These are phyloP conservation scores for Nakaseomyces uthaithaninus DNA, from an alignment of 1,139 yeast genomes.

Conservation along the genomic window DNA sequence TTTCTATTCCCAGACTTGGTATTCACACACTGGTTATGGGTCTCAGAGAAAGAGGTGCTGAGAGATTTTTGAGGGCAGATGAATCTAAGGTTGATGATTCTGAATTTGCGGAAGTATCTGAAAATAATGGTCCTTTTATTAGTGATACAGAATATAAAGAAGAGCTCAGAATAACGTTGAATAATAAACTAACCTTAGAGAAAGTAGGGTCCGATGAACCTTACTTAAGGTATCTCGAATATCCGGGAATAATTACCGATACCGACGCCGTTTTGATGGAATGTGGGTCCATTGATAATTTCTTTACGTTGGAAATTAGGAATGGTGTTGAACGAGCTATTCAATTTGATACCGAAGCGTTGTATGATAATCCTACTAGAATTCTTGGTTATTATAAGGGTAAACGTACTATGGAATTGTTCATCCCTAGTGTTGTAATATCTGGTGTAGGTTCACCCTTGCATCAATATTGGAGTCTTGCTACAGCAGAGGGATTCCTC, in stretches of 20 bases:
- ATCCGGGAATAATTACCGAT: constrained; percentile 26
- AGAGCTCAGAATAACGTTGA: constrained; percentile 27
- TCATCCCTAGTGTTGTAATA: constrained; percentile 43
- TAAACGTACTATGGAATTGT: constrained; percentile 39
- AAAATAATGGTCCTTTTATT: constrained; percentile 29
- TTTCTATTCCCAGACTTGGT: constrained; percentile 34
- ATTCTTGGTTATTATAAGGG: constrained; percentile 38
- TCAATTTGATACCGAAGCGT: constrained; percentile 29
- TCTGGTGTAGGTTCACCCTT: constrained; percentile 29
- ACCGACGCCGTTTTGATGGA: constrained; percentile 29
- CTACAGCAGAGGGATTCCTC: constrained; percentile 29
- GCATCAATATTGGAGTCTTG: constrained; percentile 28
- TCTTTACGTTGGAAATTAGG: constrained; percentile 38
- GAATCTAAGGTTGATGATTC: constrained; percentile 24
- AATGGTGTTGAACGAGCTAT: constrained; percentile 36
- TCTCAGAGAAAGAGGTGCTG: constrained; percentile 22
- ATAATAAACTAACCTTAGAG: constrained; percentile 23
- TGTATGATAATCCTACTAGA: constrained; percentile 43
- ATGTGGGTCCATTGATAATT: constrained; percentile 22
- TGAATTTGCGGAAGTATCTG: constrained; percentile 33
- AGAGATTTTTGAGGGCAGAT: constrained; percentile 31
- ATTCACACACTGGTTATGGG: constrained; percentile 35
- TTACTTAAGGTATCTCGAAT: constrained; percentile 23
- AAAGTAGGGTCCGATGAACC: constrained; percentile 29
- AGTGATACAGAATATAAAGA: constrained; percentile 31